phyloP scores from a whole-genome alignment of 2,329 filamentous ascomycete genomes.

The Pezicula radicicola region DNA sequence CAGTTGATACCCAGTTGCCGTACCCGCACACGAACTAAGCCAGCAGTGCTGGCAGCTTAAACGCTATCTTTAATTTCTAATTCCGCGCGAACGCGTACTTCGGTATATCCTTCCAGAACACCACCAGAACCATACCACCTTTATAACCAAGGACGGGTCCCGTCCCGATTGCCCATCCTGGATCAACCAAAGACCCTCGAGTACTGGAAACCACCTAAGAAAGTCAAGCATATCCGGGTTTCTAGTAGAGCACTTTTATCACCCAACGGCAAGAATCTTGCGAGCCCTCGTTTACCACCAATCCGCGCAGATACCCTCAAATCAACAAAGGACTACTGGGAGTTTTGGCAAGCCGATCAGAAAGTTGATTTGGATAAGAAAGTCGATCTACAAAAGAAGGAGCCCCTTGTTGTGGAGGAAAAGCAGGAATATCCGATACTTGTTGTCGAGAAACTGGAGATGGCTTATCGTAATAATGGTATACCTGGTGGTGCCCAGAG shows the following conservation, averaged over 20 bases:
- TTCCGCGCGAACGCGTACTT: no score
- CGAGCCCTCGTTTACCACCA: background rate
- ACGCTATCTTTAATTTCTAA: no score
- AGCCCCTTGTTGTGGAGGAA: no score
- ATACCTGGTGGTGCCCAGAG: conserved; percentile 1
- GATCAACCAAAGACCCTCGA: conserved; percentile 14
- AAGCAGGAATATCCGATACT: background rate
- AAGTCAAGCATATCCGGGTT: conserved; percentile 16
- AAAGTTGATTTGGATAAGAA: background rate
- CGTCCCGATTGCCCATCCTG: conserved; percentile 6
- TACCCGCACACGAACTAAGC: no score
- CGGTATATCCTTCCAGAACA: background rate
- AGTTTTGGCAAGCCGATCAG: background rate
- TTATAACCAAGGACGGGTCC: background rate
- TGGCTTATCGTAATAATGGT: conserved; percentile 11
- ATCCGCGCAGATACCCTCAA: background rate
- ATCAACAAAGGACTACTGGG: background rate
- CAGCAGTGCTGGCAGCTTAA: no score
- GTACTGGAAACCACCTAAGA: conserved; percentile 22
- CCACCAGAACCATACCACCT: background rate
- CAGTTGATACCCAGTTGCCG: no score
- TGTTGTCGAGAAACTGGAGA: conserved; percentile 3
- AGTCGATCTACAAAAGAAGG: no score
- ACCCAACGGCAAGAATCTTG: background rate
- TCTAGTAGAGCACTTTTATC: conserved; percentile 13